Percentiles rank a stretch among this genome's conserved stretches.
phyloP scores from a whole-genome alignment of 2,329 filamentous ascomycete genomes.

The Penicillium sp. region DNA sequence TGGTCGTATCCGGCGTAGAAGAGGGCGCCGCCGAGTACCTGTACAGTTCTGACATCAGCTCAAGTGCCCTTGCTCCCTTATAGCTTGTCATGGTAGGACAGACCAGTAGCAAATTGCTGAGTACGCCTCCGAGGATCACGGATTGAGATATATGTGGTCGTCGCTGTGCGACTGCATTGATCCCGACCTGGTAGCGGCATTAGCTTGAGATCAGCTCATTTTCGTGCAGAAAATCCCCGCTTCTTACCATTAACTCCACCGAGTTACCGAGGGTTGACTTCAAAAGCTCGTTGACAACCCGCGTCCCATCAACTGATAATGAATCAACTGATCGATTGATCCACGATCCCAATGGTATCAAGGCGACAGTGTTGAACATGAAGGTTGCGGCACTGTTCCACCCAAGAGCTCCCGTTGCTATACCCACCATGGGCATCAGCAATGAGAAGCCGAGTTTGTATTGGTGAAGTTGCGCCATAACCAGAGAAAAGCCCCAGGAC shows the following conservation, averaged over 20 bases:
- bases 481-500: background rate
- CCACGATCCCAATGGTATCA: slow-evolving; percentile 77
- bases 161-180: slow-evolving; percentile 71
- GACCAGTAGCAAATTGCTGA: slow-evolving; percentile 80
- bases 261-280: slow-evolving; percentile 87
- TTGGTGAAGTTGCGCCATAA: background rate
- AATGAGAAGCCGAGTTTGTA: slow-evolving; percentile 62
- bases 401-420: slow-evolving; percentile 65
- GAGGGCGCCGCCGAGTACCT: slow-evolving; percentile 18
- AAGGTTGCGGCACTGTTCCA: slow-evolving; percentile 65
- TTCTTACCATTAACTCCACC: slow-evolving; percentile 74
- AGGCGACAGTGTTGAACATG: slow-evolving; percentile 82
- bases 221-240: background rate
- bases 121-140: slow-evolving; percentile 79
- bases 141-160: slow-evolving; percentile 81
- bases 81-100: background rate
- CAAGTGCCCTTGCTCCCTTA: background rate
- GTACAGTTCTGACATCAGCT: background rate
- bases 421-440: slow-evolving; percentile 72
- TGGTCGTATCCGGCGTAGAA: slow-evolving; percentile 18
- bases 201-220: background rate
- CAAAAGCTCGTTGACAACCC: slow-evolving; percentile 76
- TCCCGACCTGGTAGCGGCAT: slow-evolving; percentile 24
- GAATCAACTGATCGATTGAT: slow-evolving; percentile 81
- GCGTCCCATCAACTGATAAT: slow-evolving; percentile 63